phyloP scores from a whole-genome alignment of 192 early-diverging fungal species.

The Pilaira anomala region DNA sequence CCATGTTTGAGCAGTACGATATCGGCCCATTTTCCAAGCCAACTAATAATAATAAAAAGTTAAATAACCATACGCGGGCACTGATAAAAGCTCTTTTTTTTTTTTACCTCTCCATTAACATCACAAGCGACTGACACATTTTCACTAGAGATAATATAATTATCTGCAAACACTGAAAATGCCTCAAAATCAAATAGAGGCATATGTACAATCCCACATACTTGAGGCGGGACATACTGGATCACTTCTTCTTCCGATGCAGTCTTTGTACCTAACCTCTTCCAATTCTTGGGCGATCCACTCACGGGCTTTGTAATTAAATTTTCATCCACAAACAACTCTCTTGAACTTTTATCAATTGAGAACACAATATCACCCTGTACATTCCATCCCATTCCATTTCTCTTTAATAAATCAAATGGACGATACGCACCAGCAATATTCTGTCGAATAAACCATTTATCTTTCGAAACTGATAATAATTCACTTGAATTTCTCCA shows the following conservation, averaged over 20 bases:
- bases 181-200: conserved; percentile 61
- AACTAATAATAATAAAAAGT: conserved; percentile 30
- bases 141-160: conserved; percentile 50
- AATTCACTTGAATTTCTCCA: conserved; percentile 62
- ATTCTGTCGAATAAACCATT: conserved; percentile 63
- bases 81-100: too few species aligned
- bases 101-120: conserved; percentile 56
- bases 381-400: conserved; percentile 60
- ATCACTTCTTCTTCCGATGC: conserved; percentile 18
- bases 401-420: conserved; percentile 45
- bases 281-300: conserved; percentile 3
- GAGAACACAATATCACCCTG: conserved; percentile 66
- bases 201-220: conserved; percentile 40
- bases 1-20: conserved; percentile 73
- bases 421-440: conserved; percentile 48
- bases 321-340: conserved; percentile 37
- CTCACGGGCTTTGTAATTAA: conserved; percentile 10
- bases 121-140: conserved; percentile 55
- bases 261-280: neutral
- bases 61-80: too few species aligned
- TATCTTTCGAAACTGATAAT: conserved; percentile 76
- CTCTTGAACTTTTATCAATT: conserved; percentile 42
- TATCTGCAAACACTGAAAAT: conserved; percentile 66
- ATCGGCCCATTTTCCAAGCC: conserved; percentile 58
- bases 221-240: conserved; percentile 40